Percentiles rank a stretch among this genome's conserved stretches.
Evolutionary conservation across 1,139 yeast species (phyloP).

Genomic region (Taphrina populina): DNA sequence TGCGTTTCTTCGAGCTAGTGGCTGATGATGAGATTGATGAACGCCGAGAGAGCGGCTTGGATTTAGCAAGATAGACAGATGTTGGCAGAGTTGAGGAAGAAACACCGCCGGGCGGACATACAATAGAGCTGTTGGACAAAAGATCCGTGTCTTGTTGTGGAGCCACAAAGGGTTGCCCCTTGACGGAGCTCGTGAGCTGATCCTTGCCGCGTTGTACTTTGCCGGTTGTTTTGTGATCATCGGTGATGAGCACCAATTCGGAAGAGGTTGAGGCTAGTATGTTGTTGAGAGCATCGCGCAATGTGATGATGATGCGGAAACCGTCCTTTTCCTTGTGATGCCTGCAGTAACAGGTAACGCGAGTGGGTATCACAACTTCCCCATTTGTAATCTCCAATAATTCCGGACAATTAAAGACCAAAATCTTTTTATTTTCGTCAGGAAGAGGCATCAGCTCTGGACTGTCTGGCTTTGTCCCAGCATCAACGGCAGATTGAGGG

Average conservation of each 20-base stretch:
- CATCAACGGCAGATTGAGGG: constrained; percentile 4
- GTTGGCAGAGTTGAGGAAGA: neutral
- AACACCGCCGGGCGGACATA: neutral
- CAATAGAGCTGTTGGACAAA: neutral
- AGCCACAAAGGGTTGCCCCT: constrained; percentile 10
- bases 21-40: constrained; percentile 26
- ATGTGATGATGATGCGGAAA: constrained; percentile 59
- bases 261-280: constrained; percentile 73
- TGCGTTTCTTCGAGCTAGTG: constrained; percentile 17
- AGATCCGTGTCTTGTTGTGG: neutral
- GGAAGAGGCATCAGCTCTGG: constrained; percentile 71
- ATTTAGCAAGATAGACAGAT: neutral
- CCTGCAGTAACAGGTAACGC: constrained; percentile 92
- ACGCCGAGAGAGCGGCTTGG: constrained; percentile 5
- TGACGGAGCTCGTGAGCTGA: constrained; percentile 17
- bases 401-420: constrained; percentile 88
- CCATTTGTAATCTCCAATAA: constrained; percentile 68
- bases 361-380: constrained; percentile 69
- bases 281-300: constrained; percentile 61
- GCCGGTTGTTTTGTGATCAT: constrained; percentile 67
- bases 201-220: constrained; percentile 16
- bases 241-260: constrained; percentile 82
- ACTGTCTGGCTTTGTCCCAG: constrained; percentile 42
- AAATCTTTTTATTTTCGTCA: constrained; percentile 70
- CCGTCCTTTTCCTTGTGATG: constrained; percentile 87